Percentiles rank a stretch among this genome's conserved stretches.
These are phyloP conservation scores for Draba incana DNA, from an alignment of 345 rosid species.

Conservation along the genomic window DNA sequence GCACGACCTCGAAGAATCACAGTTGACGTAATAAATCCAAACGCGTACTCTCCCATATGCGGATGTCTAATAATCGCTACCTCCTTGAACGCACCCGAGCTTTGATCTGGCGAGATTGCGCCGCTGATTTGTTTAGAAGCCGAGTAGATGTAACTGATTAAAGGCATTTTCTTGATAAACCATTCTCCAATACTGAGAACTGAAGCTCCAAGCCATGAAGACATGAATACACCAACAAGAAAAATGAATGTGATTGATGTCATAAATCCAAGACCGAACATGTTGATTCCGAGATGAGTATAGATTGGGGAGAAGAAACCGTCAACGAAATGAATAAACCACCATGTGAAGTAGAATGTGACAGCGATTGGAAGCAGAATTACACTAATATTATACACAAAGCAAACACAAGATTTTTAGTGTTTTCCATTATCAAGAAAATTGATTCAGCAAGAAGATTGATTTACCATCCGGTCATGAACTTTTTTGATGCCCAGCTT, in stretches of 20 bases:
- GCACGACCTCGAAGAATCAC: conserved; percentile 60
- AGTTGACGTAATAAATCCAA: conserved; percentile 69
- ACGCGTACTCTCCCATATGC: conserved; percentile 64
- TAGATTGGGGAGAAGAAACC: conserved; percentile 80
- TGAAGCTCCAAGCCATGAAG: conserved; percentile 81
- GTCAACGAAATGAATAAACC: conserved; percentile 74
- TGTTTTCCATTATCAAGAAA: background rate
- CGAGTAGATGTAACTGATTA: conserved; percentile 66
- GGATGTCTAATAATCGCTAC: conserved; percentile 80
- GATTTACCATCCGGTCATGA: conserved; percentile 70
- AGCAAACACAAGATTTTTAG: background rate
- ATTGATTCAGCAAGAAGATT: conserved; percentile 1
- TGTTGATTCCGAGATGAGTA: conserved; percentile 63
- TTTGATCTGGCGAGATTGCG: conserved; percentile 79
- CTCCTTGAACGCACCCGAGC: conserved; percentile 73
- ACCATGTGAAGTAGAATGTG: conserved; percentile 78
- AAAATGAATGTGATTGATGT: conserved; percentile 80
- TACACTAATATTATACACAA: conserved; percentile 48
- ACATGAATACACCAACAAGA: conserved; percentile 71
- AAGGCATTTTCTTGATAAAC: conserved; percentile 82
- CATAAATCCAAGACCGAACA: conserved; percentile 75
- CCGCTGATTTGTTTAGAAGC: conserved; percentile 83
- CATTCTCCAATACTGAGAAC: conserved; percentile 73
- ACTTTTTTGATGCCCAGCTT: conserved; percentile 79
- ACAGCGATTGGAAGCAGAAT: conserved; percentile 71